Base-by-base conservation (phyloP, 2,329 filamentous ascomycete genomes). In the Neofusicoccum umdonicola region DNA sequence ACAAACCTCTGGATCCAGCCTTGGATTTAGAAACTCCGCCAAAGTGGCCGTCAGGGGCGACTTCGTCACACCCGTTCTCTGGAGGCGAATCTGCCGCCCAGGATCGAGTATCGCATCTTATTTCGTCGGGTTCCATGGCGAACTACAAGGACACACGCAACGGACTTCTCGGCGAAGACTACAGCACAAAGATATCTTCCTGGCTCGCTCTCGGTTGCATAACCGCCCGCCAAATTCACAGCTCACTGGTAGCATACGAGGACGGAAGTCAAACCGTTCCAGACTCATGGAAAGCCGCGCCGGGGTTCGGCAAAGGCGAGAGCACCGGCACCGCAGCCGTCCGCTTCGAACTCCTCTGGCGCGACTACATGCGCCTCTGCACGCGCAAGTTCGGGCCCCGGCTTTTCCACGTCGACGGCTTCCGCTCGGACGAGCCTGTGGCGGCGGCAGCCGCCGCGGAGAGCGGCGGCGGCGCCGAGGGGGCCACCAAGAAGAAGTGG, bases 311-410 rank as follows among this genome's bases (percentile, higher is more conserved):
- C 0, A 76, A 87, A 57, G 90, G 90, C 0, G 88, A 93, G 73
- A 93, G 89, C 60, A 85, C 86, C 35, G 90, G 91, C 0, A 92
- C 89, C 0, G 84, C 84, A 39, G 85, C 82, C 0, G 83, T 94
- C 1, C 85, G 91, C 0, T 88, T 91, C 64, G 90, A 94, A 71
- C 80, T 95, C 0, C 76, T 94, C 0, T 92, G 89, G 90, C 81
- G 91, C 45, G 91, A 94, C 71, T 94, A 93, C 71, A 92, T 94
- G 88, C 83, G 89, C 0, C 83, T 94, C 0, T 92, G 89, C 72
- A 88, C 87, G 5, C 83, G 84, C 37, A 93, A 93, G 70, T 92
- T 90, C 67, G 84, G 85, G 0, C 72, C 76, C 15, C 85, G 84
- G 22, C 82, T 94, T 3, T 94, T 92, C 73, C 78, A 80, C 12